phyloP scores from a whole-genome alignment of 2,329 filamentous ascomycete genomes.

The Trichophyton verrucosum region DNA sequence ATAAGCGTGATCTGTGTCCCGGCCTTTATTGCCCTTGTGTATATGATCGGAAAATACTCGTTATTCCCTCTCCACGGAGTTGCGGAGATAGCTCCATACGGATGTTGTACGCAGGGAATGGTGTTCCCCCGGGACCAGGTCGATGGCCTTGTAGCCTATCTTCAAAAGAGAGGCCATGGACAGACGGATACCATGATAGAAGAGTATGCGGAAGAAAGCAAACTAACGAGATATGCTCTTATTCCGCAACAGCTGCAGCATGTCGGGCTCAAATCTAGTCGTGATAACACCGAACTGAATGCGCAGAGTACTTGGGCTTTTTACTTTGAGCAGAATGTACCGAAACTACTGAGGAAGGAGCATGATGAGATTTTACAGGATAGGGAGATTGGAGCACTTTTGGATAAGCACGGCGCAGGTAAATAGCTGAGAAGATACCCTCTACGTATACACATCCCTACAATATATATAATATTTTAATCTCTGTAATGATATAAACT shows the following conservation, averaged over 20 bases:
- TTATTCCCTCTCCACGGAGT: slow-evolving; percentile 17
- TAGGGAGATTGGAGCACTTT: not conserved
- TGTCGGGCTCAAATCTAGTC: slow-evolving; percentile 21
- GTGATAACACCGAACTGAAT: slow-evolving; percentile 18
- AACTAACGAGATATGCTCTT: slow-evolving; percentile 25
- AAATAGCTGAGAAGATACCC: not conserved
- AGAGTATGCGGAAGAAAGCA: slow-evolving; percentile 16
- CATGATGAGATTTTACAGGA: slow-evolving; percentile 11
- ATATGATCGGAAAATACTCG: slow-evolving; percentile 20
- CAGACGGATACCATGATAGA: slow-evolving; percentile 21
- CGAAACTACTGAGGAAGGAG: slow-evolving; percentile 13
- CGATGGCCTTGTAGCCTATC: slow-evolving; percentile 12
- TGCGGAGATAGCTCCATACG: slow-evolving; percentile 18
- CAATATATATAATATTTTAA: not conserved
- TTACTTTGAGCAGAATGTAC: slow-evolving; percentile 20
- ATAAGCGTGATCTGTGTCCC: slow-evolving; percentile 16
- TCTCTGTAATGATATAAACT: not conserved
- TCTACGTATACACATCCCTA: not conserved
- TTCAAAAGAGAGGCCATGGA: slow-evolving; percentile 12
- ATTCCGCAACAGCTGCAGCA: slow-evolving; percentile 21
- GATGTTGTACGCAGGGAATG: slow-evolving; percentile 26
- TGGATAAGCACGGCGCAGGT: not conserved
- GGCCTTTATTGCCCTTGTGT: slow-evolving; percentile 16
- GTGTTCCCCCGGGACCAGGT: slow-evolving; percentile 20
- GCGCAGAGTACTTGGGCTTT: slow-evolving; percentile 21